Evolutionary conservation across 805 yeast genomes (phyloP).

Genomic region (Zygotorulaspora danielsina): DNA sequence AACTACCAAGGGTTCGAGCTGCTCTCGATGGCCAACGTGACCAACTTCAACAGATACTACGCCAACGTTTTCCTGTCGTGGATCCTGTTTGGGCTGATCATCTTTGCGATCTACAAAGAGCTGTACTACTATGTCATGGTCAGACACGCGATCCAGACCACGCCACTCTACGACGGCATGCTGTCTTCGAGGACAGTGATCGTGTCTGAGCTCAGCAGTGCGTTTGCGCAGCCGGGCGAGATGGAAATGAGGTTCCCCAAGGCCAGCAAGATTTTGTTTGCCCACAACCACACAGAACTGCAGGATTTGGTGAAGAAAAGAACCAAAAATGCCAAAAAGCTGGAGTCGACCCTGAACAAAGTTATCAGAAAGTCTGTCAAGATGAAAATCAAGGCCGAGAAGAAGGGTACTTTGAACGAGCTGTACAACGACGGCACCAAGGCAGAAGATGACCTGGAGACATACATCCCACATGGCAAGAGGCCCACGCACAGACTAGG

Average conservation of each 20-base stretch:
- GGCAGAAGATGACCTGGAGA: constrained; percentile 52
- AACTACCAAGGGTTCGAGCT: constrained; percentile 56
- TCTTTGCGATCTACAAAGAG: constrained; percentile 69
- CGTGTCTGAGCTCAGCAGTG: constrained; percentile 60
- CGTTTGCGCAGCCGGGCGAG: constrained; percentile 44
- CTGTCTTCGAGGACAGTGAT: constrained; percentile 69
- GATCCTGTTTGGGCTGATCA: constrained; percentile 62
- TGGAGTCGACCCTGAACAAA: constrained; percentile 62
- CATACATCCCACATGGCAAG: constrained; percentile 67
- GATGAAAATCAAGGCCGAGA: constrained; percentile 49
- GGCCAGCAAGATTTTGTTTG: constrained; percentile 54
- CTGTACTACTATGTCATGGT: constrained; percentile 64
- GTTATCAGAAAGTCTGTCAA: constrained; percentile 58
- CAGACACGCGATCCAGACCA: constrained; percentile 68
- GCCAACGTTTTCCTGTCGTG: constrained; percentile 77
- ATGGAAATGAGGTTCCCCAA: constrained; percentile 61
- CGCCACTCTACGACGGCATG: constrained; percentile 67
- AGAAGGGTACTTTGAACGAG: constrained; percentile 47
- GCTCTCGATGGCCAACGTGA: constrained; percentile 59
- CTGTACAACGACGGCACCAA: constrained; percentile 38
- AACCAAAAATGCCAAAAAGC: constrained; percentile 52
- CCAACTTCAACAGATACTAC: constrained; percentile 57
- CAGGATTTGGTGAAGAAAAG: constrained; percentile 58
- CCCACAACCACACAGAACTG: constrained; percentile 58
- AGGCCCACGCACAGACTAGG: constrained; percentile 78